A percentile compares a stretch with the other conserved stretches of the same genome.
Conservation (phyloP, 192 early-diverging fungal genomes). For the Umbelopsis ramanniana region DNA sequence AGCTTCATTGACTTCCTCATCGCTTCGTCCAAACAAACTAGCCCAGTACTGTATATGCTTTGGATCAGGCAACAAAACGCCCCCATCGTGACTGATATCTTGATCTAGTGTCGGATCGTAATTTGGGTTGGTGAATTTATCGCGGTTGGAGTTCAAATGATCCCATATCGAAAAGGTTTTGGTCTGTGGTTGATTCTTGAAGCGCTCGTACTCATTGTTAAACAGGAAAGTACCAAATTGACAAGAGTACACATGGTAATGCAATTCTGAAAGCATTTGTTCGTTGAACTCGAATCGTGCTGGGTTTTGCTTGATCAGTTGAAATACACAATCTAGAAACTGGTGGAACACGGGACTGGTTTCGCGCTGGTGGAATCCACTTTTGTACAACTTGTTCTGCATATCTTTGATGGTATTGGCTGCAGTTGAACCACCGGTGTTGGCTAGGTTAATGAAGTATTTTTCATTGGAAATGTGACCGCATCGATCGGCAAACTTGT, state of each 20-base stretch:
- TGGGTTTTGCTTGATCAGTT: slow-evolving; percentile 86
- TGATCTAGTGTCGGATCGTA: slow-evolving; percentile 61
- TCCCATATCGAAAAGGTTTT: slow-evolving; percentile 76
- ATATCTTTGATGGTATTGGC: slow-evolving; percentile 64
- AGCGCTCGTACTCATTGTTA: slow-evolving; percentile 85
- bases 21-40: slow-evolving; percentile 60
- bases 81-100: slow-evolving; percentile 50
- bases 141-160: slow-evolving; percentile 63
- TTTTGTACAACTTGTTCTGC: slow-evolving; percentile 60
- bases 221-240: slow-evolving; percentile 95
- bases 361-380: slow-evolving; percentile 72
- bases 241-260: slow-evolving; percentile 87
- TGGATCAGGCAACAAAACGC: slow-evolving; percentile 69
- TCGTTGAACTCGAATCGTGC: slow-evolving; percentile 94
- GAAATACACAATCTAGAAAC: slow-evolving; percentile 96
- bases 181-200: slow-evolving; percentile 43
- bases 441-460: slow-evolving; percentile 60
- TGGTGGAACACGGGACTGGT: slow-evolving; percentile 96
- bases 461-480: slow-evolving; percentile 86
- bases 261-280: slow-evolving; percentile 76
- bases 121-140: slow-evolving; percentile 59
- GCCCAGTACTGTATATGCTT: slow-evolving; percentile 77
- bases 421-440: slow-evolving; percentile 52
- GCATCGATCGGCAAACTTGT: slow-evolving; percentile 93
- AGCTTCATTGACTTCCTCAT: slow-evolving; percentile 56